A percentile compares a stretch with the other conserved stretches of the same genome.
Evolutionary conservation across 2,329 filamentous ascomycete genomes (phyloP).

Genomic region (Aspergillus brunneoviolaceus): DNA sequence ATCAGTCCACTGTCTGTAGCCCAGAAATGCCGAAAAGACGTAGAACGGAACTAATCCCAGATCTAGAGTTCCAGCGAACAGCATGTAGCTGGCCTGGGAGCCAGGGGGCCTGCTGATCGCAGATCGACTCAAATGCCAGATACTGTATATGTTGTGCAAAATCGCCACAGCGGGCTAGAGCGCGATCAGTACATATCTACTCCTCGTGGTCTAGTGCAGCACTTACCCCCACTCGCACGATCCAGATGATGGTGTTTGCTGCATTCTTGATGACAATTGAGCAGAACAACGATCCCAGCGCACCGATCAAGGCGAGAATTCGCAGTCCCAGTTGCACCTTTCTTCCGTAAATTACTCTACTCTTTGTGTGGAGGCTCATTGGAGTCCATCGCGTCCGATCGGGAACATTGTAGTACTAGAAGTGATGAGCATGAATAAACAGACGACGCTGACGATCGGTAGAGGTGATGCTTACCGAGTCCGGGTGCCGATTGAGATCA

Average conservation of each 20-base stretch:
- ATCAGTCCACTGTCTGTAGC: constrained; percentile 51
- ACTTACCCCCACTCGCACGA: constrained; percentile 73
- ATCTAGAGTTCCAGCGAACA: constrained; percentile 77
- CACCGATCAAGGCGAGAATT: constrained; percentile 65
- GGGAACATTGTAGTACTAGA: constrained; percentile 54
- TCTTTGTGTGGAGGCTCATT: constrained; percentile 70
- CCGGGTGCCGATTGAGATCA: constrained; percentile 81
- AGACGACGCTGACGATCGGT: neutral
- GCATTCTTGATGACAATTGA: constrained; percentile 74
- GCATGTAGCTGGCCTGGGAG: constrained; percentile 83
- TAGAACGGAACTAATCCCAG: constrained; percentile 64
- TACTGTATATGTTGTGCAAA: constrained; percentile 70
- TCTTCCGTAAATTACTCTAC: constrained; percentile 67
- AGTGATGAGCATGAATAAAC: neutral
- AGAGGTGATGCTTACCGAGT: constrained; percentile 56
- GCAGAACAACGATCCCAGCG: constrained; percentile 69
- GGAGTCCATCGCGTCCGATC: constrained; percentile 62
- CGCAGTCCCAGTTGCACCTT: constrained; percentile 69
- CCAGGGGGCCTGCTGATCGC: constrained; percentile 70
- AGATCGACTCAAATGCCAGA: constrained; percentile 75
- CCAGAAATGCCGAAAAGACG: constrained; percentile 57
- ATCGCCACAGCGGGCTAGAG: constrained; percentile 71
- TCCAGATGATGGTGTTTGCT: constrained; percentile 66
- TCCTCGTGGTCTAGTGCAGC: neutral
- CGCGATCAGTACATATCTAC: neutral